Conservation (phyloP, 2,329 filamentous ascomycete genomes). For the Colletotrichum cordylinicola region DNA sequence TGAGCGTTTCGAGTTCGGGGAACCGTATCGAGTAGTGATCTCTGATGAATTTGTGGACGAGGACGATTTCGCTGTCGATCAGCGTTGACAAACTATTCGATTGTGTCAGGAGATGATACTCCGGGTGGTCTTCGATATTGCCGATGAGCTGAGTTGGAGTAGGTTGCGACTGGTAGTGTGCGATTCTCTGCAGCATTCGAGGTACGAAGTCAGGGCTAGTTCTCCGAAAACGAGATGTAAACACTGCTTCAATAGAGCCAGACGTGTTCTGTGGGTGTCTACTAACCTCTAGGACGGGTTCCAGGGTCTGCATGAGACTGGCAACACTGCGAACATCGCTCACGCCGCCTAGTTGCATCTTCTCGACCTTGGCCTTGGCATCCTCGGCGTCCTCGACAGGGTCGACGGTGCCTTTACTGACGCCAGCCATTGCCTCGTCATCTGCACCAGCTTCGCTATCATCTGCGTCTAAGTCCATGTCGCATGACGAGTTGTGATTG, state of each 20-base stretch:
- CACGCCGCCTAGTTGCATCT: constrained; percentile 76
- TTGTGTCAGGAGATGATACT: constrained; percentile 87
- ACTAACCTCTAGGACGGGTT: constrained; percentile 84
- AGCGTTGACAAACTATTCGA: constrained; percentile 89
- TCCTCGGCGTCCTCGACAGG: constrained; percentile 69
- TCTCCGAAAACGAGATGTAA: constrained; percentile 66
- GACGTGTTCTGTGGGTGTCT: constrained; percentile 1
- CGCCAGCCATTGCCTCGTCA: constrained; percentile 61
- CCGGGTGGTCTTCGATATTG: constrained; percentile 89
- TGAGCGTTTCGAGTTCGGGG: constrained; percentile 87
- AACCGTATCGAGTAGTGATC: constrained; percentile 96
- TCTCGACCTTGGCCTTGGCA: constrained; percentile 80
- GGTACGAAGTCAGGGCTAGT: constrained; percentile 72
- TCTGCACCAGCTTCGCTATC: constrained; percentile 60
- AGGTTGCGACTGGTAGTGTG: constrained; percentile 74
- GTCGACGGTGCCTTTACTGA: constrained; percentile 50
- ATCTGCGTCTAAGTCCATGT: constrained; percentile 66
- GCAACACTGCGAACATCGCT: constrained; percentile 83
- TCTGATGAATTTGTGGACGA: constrained; percentile 95
- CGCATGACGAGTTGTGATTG: constrained; percentile 42
- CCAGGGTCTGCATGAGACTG: constrained; percentile 79
- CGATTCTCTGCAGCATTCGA: constrained; percentile 75
- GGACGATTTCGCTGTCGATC: constrained; percentile 90
- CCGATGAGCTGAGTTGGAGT: constrained; percentile 73
- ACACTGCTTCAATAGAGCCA: constrained; percentile 43